Base-by-base conservation (phyloP, 2,329 filamentous ascomycete species). In the Fonsecaea nubica region DNA sequence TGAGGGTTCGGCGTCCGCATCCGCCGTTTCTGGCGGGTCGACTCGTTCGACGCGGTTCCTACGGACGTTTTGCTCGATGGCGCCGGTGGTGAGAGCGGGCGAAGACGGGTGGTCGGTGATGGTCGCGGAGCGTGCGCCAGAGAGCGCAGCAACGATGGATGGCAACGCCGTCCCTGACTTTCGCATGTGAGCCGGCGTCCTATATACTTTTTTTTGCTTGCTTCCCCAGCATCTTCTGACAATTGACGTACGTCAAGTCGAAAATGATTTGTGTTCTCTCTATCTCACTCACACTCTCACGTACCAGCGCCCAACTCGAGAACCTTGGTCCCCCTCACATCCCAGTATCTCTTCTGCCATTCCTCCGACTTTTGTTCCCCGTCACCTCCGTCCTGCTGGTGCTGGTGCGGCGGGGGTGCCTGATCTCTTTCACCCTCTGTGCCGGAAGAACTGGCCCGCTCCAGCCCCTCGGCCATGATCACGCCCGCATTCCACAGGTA, bases 281-380 rank as follows among this genome's bases (percentile, higher is more conserved):
- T 25, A 1, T 25, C 21, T 25, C 2, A 2, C 25, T 25, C 25
- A 2, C 25, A 2, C 25, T 53, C 59, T 63, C 42, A 82, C 84
- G 75, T 76, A 88, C 86, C 86, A 81, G 86, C 85, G 63, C 86
- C 87, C 58, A 89, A 73, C 74, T 89, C 87, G 58, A 89, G 73
- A 8, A 88, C 83, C 30, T 68, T 81, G 70, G 86, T 78, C 2
- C 81, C 83, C 58, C 79, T 73, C 0, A 87, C 81, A 69, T 68
- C 74, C 80, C 80, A 82, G 58, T 76, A 75, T 12, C 58, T 42
- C 36, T 38, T 66, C 33, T 68, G 48, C 68, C 66, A 72, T 15
- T 61, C 32, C n/a, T 3, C 21, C 30, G 18, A 9, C 42, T 30
- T 71, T 65, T 9, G 45, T 66, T 53, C 38, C 64, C 25, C 45